phyloP scores from a whole-genome alignment of 139 green algal species.

The Deuterostichococcus epilithicus region DNA sequence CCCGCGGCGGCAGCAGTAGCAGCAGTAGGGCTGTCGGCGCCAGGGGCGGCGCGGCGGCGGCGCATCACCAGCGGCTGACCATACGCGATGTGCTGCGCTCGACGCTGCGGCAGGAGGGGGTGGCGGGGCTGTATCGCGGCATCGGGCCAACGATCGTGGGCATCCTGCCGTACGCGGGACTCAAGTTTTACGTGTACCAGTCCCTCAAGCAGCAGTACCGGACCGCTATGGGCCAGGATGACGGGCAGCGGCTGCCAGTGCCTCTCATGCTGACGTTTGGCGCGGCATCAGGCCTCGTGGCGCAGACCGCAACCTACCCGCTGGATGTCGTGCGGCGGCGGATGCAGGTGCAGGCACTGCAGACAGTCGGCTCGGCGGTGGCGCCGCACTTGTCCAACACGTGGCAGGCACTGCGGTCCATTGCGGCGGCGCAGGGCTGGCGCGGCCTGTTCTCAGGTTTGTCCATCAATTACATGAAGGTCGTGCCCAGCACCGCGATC shows the following conservation, averaged over 20 bases:
- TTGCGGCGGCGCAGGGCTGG: conserved; percentile 42
- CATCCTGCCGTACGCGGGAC: conserved; percentile 90
- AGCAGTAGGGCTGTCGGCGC: not conserved
- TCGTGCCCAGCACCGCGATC: conserved; percentile 87
- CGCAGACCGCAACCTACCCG: conserved; percentile 81
- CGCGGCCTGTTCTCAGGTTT: conserved; percentile 64
- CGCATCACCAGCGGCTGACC: conserved; percentile 12
- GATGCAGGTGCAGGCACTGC: conserved; percentile 74
- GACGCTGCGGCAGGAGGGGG: conserved; percentile 52
- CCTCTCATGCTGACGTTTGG: conserved; percentile 75
- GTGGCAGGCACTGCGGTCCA: conserved; percentile 43
- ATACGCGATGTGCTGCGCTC: conserved; percentile 44
- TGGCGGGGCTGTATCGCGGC: conserved; percentile 73
- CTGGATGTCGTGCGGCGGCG: conserved; percentile 85
- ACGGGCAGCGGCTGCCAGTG: conserved; percentile 53
- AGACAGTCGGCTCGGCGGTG: not conserved
- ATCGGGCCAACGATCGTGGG: conserved; percentile 77
- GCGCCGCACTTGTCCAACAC: conserved; percentile 9
- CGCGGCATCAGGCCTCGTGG: conserved; percentile 73
- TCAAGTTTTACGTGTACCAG: conserved; percentile 94
- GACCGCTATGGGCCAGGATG: not conserved
- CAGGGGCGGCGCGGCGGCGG: not conserved
- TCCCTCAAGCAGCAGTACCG: conserved; percentile 60
- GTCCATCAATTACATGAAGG: conserved; percentile 93
- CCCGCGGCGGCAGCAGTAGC: not conserved